Base-by-base conservation (phyloP, 2,329 filamentous ascomycete species). In the Penicillium sp. region DNA sequence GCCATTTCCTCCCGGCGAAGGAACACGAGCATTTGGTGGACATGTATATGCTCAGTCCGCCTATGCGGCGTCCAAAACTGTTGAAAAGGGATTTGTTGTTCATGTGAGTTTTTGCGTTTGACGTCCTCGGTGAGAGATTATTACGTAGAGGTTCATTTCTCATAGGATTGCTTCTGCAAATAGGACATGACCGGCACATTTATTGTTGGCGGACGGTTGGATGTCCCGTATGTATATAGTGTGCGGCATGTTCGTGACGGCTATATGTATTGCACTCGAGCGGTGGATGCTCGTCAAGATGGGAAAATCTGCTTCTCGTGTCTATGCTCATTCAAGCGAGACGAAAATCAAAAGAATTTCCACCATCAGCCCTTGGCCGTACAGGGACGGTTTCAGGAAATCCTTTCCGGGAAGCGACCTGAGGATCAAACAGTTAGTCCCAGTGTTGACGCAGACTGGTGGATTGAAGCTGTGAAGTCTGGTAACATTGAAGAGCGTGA, bases 21-120 rank as follows among this genome's bases (percentile, higher is more conserved):
- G 76, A 16, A 74, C 74, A 2, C 74, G 78, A 14, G 80, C 83
- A 0, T 85, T 84, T 70, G 84, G 84, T 13, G 83, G 84, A 1
- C 83, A 86, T 73, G 83, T 85, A 4, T 85, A 81, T 65, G 81
- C 82, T n/a, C 84, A 86, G 70, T 80, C 83, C 35, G 83, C 81
- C 16, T 86, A 82, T 76, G 84, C 84, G 16, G 84, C 84, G 8
- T 80, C 81, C 8, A 81, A 85, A 62, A 86, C 84, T 1, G 81
- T 85, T 13, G 69, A 67, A 6, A 72, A 76, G 30, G 83, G 82
- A 1, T 81, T 83, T 53, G 68, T 84, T 30, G 74, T 86, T 25
- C 82, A 85, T 73, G 82, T 84, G 74, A 61, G 77, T 70, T 43
- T 4, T 11, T 19, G 43, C 5, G 6, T 25, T 25, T 5, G 48